Evolutionary conservation across 2,329 filamentous ascomycete species (phyloP).

Genomic region (Cladorrhinum sp.): DNA sequence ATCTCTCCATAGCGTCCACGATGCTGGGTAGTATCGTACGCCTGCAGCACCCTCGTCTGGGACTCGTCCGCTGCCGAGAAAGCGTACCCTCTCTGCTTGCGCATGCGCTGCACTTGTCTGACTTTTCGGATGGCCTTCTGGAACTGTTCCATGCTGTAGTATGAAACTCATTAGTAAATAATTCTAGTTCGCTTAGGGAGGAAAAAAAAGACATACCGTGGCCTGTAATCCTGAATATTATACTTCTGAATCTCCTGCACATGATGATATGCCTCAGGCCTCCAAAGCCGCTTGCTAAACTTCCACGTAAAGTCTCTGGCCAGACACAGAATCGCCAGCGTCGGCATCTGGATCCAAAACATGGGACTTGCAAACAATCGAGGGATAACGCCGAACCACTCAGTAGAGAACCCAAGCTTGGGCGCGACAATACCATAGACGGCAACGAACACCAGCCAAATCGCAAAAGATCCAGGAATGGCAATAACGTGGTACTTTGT

Average conservation of each 20-base stretch:
- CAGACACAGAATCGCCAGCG: constrained; percentile 77
- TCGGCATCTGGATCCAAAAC: constrained; percentile 88
- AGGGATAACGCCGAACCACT: constrained; percentile 83
- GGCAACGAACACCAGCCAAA: constrained; percentile 90
- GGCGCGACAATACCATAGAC: constrained; percentile 85
- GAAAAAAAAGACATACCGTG: constrained; percentile 60
- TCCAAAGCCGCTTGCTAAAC: constrained; percentile 96
- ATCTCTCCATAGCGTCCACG: constrained; percentile 95
- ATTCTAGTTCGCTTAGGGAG: background rate
- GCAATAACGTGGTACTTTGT: constrained; percentile 96
- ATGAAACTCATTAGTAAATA: constrained; percentile 12
- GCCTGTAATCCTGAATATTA: constrained; percentile 98
- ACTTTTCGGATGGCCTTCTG: constrained; percentile 99
- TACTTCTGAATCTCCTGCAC: constrained; percentile 99
- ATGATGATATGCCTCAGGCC: constrained; percentile 92
- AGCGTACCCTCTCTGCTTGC: constrained; percentile 96
- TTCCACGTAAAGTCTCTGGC: constrained; percentile 93
- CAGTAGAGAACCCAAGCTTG: constrained; percentile 72
- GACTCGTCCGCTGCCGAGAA: constrained; percentile 97
- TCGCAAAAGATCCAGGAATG: constrained; percentile 85
- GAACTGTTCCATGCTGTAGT: constrained; percentile 91
- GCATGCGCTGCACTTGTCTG: constrained; percentile 96
- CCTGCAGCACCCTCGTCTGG: constrained; percentile 91
- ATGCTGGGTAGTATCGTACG: constrained; percentile 93
- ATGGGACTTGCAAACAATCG: constrained; percentile 74